These are phyloP conservation scores for Coelastrella sp. DNA, from an alignment of 139 green algal species.

Conservation along the genomic window DNA sequence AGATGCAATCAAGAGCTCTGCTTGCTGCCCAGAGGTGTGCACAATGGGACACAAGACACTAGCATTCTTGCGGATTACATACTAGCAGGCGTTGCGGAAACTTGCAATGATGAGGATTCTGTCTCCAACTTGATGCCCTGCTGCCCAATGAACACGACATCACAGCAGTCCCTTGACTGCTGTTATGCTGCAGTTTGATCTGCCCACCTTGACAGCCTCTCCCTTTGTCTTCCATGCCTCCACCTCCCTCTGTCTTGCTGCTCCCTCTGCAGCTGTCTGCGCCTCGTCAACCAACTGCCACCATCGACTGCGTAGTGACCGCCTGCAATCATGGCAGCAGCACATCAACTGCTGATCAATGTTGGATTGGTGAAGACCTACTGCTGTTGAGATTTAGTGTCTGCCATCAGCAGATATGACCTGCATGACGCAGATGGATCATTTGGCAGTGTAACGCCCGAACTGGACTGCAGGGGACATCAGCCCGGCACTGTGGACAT, in stretches of 20 bases:
- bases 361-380: background rate
- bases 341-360: background rate
- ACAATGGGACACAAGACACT: no score
- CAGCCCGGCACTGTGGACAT: no score
- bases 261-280: conserved; percentile 14
- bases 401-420: no score
- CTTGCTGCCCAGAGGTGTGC: no score
- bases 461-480: no score
- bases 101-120: no score
- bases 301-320: conserved; percentile 1
- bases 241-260: conserved; percentile 33
- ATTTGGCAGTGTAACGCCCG: no score
- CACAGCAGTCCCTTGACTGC: background rate
- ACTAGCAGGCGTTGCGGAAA: no score
- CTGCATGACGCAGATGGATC: no score
- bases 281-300: conserved; percentile 18
- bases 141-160: background rate
- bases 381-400: background rate
- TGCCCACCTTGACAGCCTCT: conserved; percentile 37
- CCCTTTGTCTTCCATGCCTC: conserved; percentile 32
- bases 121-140: no score
- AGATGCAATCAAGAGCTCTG: no score
- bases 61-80: no score
- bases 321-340: conserved; percentile 11
- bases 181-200: background rate